These are phyloP conservation scores for Fusarium sp. DNA, from an alignment of 2,329 filamentous ascomycete species.

Conservation along the genomic window DNA sequence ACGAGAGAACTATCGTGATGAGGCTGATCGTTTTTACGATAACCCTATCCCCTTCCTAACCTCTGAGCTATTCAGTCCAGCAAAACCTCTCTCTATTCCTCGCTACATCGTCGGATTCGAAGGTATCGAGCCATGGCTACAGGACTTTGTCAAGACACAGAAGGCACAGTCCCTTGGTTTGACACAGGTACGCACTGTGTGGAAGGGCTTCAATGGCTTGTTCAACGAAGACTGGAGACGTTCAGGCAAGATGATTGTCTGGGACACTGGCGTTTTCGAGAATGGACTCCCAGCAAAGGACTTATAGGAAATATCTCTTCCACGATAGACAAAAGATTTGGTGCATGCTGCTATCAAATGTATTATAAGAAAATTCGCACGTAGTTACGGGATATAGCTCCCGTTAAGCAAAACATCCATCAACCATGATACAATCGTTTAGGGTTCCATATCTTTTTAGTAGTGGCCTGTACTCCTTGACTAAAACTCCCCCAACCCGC, in stretches of 20 bases:
- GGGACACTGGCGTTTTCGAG: slow-evolving; percentile 63
- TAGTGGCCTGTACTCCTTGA: slow-evolving; percentile 43
- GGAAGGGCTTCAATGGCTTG: slow-evolving; percentile 71
- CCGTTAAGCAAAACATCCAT: slow-evolving; percentile 2
- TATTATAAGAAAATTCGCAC: slow-evolving; percentile 1
- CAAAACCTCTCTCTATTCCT: slow-evolving; percentile 55
- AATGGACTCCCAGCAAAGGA: slow-evolving; percentile 14
- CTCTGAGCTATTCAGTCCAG: slow-evolving; percentile 61
- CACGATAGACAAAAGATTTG: neutral
- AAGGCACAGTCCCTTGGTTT: slow-evolving; percentile 59
- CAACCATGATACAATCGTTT: slow-evolving; percentile 7
- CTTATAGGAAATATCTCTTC: neutral
- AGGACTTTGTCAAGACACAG: slow-evolving; percentile 59
- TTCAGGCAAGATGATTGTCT: slow-evolving; percentile 69
- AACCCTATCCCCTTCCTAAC: slow-evolving; percentile 69
- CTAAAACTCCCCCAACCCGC: slow-evolving; percentile 41
- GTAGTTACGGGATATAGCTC: slow-evolving; percentile 5
- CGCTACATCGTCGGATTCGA: slow-evolving; percentile 73
- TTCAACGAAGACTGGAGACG: slow-evolving; percentile 74
- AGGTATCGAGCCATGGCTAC: slow-evolving; percentile 64
- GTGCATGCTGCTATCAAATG: slow-evolving; percentile 9
- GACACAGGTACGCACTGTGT: slow-evolving; percentile 60
- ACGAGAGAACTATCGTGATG: slow-evolving; percentile 81
- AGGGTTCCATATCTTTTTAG: slow-evolving; percentile 31
- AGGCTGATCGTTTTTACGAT: slow-evolving; percentile 92